These are phyloP conservation scores for Lodderomyces metapsilosis DNA, from an alignment of 1,139 yeast genomes.

Conservation along the genomic window DNA sequence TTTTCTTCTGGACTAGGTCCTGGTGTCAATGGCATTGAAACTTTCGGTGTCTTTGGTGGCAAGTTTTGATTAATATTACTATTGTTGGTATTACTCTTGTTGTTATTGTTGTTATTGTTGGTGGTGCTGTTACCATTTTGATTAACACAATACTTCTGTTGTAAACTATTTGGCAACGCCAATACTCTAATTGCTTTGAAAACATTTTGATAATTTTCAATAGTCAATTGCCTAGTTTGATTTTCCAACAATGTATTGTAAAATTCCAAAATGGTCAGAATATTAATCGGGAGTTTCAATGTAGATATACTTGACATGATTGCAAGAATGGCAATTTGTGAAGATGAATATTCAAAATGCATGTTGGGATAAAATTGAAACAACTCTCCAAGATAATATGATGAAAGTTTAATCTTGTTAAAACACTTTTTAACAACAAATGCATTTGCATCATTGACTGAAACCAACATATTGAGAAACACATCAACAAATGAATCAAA, in stretches of 20 bases:
- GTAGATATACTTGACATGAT: constrained; percentile 29
- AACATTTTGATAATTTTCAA: constrained; percentile 9
- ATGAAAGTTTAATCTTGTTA: constrained; percentile 52
- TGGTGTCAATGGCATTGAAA: constrained; percentile 5
- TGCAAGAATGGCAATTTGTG: constrained; percentile 58
- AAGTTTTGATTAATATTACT: neutral
- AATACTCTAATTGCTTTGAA: constrained; percentile 10
- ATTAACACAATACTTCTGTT: constrained; percentile 3
- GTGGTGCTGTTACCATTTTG: neutral
- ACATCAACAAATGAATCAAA: constrained; percentile 63
- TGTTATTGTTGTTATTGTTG: neutral
- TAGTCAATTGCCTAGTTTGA: constrained; percentile 11
- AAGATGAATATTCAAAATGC: constrained; percentile 53
- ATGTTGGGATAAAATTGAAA: constrained; percentile 62
- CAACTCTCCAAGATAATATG: constrained; percentile 63
- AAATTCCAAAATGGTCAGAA: constrained; percentile 21
- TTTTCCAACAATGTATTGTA: constrained; percentile 21
- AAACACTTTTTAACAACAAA: constrained; percentile 26
- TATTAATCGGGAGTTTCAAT: constrained; percentile 29
- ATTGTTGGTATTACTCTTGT: neutral
- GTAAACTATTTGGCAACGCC: constrained; percentile 5
- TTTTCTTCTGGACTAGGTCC: constrained; percentile 7
- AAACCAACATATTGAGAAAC: constrained; percentile 32
- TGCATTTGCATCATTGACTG: constrained; percentile 16
- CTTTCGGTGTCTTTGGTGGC: constrained; percentile 5